A percentile compares a stretch with the other conserved stretches of the same genome.
Evolutionary conservation across 139 green algal species (phyloP).

Genomic region (Haematococcus lacustris): DNA sequence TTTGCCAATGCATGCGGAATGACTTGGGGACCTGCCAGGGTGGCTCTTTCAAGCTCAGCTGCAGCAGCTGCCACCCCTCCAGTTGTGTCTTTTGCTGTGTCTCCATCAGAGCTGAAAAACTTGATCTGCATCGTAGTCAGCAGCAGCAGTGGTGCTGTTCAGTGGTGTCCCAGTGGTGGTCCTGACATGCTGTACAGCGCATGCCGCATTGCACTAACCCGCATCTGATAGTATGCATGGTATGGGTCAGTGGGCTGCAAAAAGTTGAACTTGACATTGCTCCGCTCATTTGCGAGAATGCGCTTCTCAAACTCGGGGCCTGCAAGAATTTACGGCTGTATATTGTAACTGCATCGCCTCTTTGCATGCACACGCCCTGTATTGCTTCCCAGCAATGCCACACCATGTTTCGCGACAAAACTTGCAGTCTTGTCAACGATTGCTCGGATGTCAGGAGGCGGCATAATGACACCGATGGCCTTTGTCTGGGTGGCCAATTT

Average conservation of each 20-base stretch:
- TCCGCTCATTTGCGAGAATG: constrained; percentile 85
- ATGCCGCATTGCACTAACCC: too few species aligned
- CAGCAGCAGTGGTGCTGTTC: too few species aligned
- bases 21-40: constrained; percentile 1
- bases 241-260: constrained; percentile 81
- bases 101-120: too few species aligned
- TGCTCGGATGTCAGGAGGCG: constrained; percentile 87
- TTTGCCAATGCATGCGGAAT: constrained; percentile 16
- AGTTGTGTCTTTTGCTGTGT: too few species aligned
- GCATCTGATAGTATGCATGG: constrained; percentile 89
- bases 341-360: too few species aligned
- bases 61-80: background rate
- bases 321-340: constrained; percentile 34
- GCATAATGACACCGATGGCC: constrained; percentile 86
- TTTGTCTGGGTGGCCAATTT: constrained; percentile 83
- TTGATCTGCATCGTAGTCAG: too few species aligned
- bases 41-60: constrained; percentile 3
- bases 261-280: constrained; percentile 98
- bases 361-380: too few species aligned
- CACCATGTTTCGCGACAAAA: constrained; percentile 95
- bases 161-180: too few species aligned
- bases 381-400: constrained; percentile 2
- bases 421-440: constrained; percentile 98
- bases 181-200: too few species aligned
- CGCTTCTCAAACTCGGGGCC: constrained; percentile 85